A percentile compares a stretch with the other conserved stretches of the same genome.
phyloP scores from a whole-genome alignment of 176 grass and related monocot genomes.

The Bonia amplexicaulis region DNA sequence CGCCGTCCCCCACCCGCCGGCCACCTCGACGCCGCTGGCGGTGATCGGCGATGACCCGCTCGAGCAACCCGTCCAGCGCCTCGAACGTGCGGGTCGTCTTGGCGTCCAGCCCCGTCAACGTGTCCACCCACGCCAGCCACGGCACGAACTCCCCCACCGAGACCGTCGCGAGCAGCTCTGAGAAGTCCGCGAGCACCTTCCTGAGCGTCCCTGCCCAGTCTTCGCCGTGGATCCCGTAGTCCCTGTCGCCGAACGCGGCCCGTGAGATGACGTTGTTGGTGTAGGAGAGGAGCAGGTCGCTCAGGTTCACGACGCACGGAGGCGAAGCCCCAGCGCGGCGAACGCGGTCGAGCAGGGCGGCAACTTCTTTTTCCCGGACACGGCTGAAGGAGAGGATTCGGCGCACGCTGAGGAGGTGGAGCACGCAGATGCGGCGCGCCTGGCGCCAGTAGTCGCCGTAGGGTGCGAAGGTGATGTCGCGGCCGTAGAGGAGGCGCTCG shows the following conservation, averaged over 20 bases:
- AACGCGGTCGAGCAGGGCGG: constrained; percentile 21
- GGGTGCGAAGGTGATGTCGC: constrained; percentile 50
- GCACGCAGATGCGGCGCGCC: constrained; percentile 38
- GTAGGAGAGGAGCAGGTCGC: neutral
- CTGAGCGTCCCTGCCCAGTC: neutral
- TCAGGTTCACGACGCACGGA: neutral
- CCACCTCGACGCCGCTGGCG: neutral
- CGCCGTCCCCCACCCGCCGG: no score
- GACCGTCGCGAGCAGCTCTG: constrained; percentile 23
- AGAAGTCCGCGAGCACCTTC: constrained; percentile 46
- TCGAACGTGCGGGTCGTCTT: neutral
- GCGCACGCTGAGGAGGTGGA: constrained; percentile 38
- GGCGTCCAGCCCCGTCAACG: constrained; percentile 20
- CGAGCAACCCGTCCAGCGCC: constrained; percentile 20
- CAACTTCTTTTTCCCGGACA: constrained; percentile 29
- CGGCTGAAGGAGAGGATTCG: constrained; percentile 26
- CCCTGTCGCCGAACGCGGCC: neutral
- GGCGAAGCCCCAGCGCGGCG: neutral
- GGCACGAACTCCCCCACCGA: constrained; percentile 39
- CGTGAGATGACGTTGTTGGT: neutral
- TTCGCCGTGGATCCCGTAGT: neutral
- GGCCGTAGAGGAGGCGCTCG: constrained; percentile 32
- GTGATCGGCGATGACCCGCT: constrained; percentile 31
- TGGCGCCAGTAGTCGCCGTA: constrained; percentile 61
- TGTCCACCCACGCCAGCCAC: constrained; percentile 47